Conservation (phyloP, 768 basidiomycete genomes). For the Cystofilobasidium capitatum region DNA sequence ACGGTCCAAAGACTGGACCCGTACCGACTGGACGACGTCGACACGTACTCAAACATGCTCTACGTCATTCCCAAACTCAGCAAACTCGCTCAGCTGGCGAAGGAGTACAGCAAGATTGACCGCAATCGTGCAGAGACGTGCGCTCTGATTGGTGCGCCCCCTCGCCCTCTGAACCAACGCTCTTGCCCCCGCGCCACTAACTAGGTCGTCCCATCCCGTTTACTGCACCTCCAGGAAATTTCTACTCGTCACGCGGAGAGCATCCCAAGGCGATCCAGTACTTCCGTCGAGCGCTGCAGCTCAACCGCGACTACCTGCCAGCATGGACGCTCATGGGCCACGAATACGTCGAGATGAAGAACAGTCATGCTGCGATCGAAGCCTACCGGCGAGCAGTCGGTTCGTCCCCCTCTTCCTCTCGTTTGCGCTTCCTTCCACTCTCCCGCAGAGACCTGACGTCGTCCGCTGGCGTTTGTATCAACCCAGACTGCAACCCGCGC, state of each 20-base stretch:
- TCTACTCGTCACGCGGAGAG: conserved; percentile 84
- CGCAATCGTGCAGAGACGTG: conserved; percentile 93
- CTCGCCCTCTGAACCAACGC: too few relatives aligned
- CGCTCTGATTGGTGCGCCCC: conserved; percentile 72
- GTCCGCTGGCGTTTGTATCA: too few relatives aligned
- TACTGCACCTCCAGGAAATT: conserved; percentile 59
- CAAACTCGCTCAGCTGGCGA: conserved; percentile 82
- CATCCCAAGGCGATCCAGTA: conserved; percentile 95
- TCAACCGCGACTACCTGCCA: conserved; percentile 86
- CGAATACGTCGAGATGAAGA: conserved; percentile 98
- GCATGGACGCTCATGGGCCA: conserved; percentile 99
- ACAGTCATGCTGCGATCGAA: conserved; percentile 96
- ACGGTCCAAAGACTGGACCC: conserved; percentile 71
- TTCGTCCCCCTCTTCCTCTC: conserved; percentile 41
- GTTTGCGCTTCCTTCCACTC: conserved; percentile 15
- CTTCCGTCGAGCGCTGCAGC: conserved; percentile 85
- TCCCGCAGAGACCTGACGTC: neutral
- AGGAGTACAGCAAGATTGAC: conserved; percentile 78
- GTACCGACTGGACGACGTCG: conserved; percentile 84
- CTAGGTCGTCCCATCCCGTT: neutral
- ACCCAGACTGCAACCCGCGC: conserved; percentile 83
- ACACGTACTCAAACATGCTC: conserved; percentile 90
- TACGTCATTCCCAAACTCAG: conserved; percentile 85
- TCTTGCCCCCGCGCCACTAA: neutral
- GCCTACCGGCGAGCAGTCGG: conserved; percentile 92